These are phyloP conservation scores for Sugiyamaella qingdaonensis DNA, from an alignment of 805 yeast species.

Conservation along the genomic window DNA sequence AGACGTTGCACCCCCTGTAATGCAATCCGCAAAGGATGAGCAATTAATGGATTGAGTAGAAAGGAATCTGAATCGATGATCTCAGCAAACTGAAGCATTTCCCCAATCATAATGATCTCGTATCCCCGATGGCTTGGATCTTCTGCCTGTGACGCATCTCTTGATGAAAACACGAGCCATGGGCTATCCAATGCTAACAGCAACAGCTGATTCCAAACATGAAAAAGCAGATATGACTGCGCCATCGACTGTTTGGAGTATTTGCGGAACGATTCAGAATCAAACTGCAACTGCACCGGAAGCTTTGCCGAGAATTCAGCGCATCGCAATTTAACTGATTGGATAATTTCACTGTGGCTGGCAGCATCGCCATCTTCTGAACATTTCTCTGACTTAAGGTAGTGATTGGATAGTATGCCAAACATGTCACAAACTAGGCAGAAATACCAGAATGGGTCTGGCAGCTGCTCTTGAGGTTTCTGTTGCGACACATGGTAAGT, in stretches of 20 bases:
- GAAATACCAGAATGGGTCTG: background rate
- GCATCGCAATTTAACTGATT: background rate
- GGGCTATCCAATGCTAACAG: background rate
- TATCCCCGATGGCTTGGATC: background rate
- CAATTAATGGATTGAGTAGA: background rate
- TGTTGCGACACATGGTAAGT: no score
- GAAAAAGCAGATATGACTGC: background rate
- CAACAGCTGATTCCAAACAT: background rate
- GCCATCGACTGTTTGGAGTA: background rate
- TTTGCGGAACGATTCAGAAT: background rate
- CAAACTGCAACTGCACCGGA: background rate
- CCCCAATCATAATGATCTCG: background rate
- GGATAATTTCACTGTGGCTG: background rate
- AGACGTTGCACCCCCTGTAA: background rate
- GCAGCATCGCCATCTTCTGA: background rate
- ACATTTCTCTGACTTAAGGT: background rate
- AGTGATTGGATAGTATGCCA: background rate
- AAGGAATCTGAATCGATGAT: background rate
- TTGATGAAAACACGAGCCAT: background rate
- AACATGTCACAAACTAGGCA: background rate
- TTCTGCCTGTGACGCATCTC: background rate
- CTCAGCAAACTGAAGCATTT: background rate
- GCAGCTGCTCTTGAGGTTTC: background rate
- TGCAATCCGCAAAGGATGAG: background rate
- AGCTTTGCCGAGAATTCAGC: background rate